These are phyloP conservation scores for Erodium chrysanthum DNA, from an alignment of 441 rosid species.

Conservation along the genomic window DNA sequence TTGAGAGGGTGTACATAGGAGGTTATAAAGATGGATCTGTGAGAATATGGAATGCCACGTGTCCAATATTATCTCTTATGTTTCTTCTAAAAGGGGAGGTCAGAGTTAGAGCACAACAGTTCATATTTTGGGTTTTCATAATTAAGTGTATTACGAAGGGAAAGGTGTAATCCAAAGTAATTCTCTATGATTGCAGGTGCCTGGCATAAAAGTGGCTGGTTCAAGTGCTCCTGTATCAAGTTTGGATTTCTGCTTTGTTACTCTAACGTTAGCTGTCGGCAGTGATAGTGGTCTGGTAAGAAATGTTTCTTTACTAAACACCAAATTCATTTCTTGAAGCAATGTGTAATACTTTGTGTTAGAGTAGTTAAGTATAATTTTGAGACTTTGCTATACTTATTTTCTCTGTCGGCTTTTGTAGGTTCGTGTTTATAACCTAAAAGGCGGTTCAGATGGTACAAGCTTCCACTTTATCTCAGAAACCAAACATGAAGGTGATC, in stretches of 20 bases:
- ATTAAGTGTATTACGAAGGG: not conserved
- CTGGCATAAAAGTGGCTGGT: constrained; percentile 32
- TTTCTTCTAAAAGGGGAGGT: constrained; percentile 42
- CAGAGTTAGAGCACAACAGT: constrained; percentile 11
- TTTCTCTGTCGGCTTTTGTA: constrained; percentile 20
- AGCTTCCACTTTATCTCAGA: constrained; percentile 37
- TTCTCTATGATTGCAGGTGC: constrained; percentile 29
- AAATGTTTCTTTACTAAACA: constrained; percentile 13
- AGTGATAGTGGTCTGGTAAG: constrained; percentile 54
- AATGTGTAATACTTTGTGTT: no score
- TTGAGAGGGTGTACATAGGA: constrained; percentile 45
- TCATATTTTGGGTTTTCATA: constrained; percentile 8
- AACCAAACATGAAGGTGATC: constrained; percentile 42
- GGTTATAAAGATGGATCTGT: constrained; percentile 66
- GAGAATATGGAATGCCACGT: constrained; percentile 50
- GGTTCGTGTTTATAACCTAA: constrained; percentile 46
- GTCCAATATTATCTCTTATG: constrained; percentile 31
- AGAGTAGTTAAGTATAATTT: no score
- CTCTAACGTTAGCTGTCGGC: constrained; percentile 55
- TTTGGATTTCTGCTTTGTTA: constrained; percentile 40
- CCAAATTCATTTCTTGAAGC: not conserved
- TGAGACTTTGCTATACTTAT: constrained; percentile 8
- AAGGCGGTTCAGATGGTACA: constrained; percentile 20
- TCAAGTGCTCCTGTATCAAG: constrained; percentile 38
- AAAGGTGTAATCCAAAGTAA: constrained; percentile 14